These are phyloP conservation scores for Paramecium octaurelia DNA, from an alignment of 73 alveolate species.

Conservation along the genomic window DNA sequence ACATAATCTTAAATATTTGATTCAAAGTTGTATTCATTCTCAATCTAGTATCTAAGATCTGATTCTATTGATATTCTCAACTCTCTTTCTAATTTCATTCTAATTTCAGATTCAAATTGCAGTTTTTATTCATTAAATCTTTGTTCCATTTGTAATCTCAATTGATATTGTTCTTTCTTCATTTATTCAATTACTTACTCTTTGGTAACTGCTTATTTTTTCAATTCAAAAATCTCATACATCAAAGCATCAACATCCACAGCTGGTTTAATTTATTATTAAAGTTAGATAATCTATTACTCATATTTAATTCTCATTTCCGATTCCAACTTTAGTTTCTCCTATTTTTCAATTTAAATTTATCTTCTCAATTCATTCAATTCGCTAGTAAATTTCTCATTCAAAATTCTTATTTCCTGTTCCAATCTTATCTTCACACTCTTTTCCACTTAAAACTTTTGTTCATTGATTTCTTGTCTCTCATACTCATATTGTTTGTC, in stretches of 20 bases:
- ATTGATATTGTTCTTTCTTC: not conserved
- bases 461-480: not conserved
- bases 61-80: not conserved
- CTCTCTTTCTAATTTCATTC: not conserved
- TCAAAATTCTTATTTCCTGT: not conserved
- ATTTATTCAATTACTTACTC: not conserved
- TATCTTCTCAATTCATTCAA: not conserved
- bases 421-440: not conserved
- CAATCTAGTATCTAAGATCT: not conserved
- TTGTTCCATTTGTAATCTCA: not conserved
- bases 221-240: conserved; percentile 39
- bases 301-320: not conserved
- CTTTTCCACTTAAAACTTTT: not conserved
- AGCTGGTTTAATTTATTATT: not conserved
- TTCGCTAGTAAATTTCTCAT: not conserved
- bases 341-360: not conserved
- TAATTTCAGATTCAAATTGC: not conserved
- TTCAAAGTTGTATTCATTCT: not conserved
- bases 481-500: conserved; percentile 17
- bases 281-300: not conserved
- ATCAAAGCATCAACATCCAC: conserved; percentile 49
- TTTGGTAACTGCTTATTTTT: not conserved
- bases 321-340: not conserved
- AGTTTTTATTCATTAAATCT: not conserved
- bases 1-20: not conserved